These are phyloP conservation scores for Serendipita vermifera DNA, from an alignment of 768 basidiomycete species.

Conservation along the genomic window DNA sequence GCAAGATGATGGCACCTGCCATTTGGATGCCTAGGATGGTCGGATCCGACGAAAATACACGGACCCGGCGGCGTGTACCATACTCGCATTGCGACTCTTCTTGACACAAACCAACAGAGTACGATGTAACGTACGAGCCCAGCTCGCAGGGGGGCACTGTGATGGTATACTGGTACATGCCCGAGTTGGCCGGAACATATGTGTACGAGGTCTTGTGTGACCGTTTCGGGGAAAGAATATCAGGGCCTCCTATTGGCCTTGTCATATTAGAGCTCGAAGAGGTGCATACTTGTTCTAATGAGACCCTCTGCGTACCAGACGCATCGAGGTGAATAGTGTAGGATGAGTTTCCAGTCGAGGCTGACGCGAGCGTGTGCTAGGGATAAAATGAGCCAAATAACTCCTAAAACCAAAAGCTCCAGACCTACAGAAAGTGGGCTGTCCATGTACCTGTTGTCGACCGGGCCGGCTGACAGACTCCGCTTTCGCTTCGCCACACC, in stretches of 20 bases:
- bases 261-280: neutral
- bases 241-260: neutral
- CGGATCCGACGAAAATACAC: conserved; percentile 2
- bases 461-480: neutral
- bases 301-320: neutral
- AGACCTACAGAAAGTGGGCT: conserved; percentile 4
- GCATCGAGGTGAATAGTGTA: conserved; percentile 3
- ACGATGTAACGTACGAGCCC: neutral
- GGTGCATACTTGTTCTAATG: conserved; percentile 7
- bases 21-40: neutral
- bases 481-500: neutral
- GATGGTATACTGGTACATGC: neutral
- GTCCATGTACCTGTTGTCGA: neutral
- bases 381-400: neutral
- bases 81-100: neutral
- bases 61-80: neutral
- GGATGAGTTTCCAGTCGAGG: neutral
- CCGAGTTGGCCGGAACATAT: too few species aligned
- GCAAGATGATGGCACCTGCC: neutral
- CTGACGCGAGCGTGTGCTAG: conserved; percentile 10
- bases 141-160: neutral
- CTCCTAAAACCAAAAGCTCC: neutral
- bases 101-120: neutral
- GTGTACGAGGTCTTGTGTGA: too few species aligned
- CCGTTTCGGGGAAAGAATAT: neutral